A percentile compares a stretch with the other conserved stretches of the same genome.
Conservation (phyloP, 2,329 filamentous ascomycete genomes). For the Fusarium sp. region DNA sequence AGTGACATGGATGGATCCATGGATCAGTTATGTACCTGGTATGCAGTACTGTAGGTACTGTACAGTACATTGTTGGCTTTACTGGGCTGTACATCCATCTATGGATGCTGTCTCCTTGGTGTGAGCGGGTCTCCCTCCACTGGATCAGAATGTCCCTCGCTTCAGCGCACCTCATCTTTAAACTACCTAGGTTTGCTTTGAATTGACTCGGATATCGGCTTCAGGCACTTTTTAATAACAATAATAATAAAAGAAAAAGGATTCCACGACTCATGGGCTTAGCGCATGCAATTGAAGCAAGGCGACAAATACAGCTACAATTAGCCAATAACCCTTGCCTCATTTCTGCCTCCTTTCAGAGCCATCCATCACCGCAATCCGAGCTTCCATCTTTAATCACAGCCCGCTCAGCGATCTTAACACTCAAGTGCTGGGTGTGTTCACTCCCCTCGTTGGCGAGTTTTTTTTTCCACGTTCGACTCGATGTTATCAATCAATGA, state of each 20-base stretch:
- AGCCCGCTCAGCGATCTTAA: background rate
- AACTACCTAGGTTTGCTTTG: background rate
- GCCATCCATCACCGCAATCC: background rate
- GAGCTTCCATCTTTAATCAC: background rate
- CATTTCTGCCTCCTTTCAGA: background rate
- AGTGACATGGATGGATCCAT: constrained; percentile 14
- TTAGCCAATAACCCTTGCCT: background rate
- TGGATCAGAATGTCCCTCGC: background rate
- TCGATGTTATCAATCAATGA: background rate
- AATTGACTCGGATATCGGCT: constrained; percentile 18
- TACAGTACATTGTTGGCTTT: background rate
- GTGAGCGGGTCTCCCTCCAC: constrained; percentile 22
- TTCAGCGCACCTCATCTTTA: background rate
- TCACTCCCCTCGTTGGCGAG: background rate
- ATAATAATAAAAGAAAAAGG: too few relatives aligned
- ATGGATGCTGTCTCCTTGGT: background rate
- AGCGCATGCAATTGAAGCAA: background rate
- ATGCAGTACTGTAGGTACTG: too few relatives aligned
- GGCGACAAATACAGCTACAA: too few relatives aligned
- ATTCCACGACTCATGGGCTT: background rate
- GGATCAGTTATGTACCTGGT: background rate
- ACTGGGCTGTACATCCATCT: background rate
- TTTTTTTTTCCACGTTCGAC: background rate
- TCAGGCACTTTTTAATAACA: background rate
- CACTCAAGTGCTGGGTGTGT: background rate